These are phyloP conservation scores for Plasmopara halstedii DNA, from an alignment of 352 stramenopile genomes.

Conservation along the genomic window DNA sequence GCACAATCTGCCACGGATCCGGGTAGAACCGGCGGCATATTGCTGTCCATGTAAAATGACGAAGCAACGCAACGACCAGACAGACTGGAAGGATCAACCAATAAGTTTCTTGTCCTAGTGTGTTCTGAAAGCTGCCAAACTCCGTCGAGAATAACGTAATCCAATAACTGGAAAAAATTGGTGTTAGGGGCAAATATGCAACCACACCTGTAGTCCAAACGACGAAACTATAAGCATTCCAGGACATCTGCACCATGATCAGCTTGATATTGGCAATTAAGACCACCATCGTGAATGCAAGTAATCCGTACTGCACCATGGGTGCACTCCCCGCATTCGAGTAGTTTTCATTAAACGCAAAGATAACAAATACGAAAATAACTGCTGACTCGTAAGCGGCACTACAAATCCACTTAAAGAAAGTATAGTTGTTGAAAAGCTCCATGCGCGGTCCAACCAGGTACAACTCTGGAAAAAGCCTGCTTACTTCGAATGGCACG, in stretches of 20 bases:
- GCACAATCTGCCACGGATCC: conserved; percentile 71
- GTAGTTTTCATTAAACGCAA: conserved; percentile 61
- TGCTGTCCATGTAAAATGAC: conserved; percentile 63
- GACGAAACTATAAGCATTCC: conserved; percentile 37
- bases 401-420: conserved; percentile 82
- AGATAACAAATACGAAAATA: conserved; percentile 65
- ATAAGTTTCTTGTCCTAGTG: conserved; percentile 45
- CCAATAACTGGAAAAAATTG: conserved; percentile 61
- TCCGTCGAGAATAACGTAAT: conserved; percentile 52
- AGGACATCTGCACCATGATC: conserved; percentile 71
- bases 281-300: conserved; percentile 91
- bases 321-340: conserved; percentile 81
- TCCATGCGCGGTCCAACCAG: conserved; percentile 63
- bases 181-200: conserved; percentile 52
- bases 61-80: conserved; percentile 43
- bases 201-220: conserved; percentile 61
- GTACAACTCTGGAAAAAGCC: conserved; percentile 73
- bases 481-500: conserved; percentile 52
- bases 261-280: conserved; percentile 92
- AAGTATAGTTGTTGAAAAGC: conserved; percentile 76
- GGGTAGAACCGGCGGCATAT: conserved; percentile 74
- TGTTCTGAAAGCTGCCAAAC: conserved; percentile 73
- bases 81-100: conserved; percentile 67
- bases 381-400: conserved; percentile 61
- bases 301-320: conserved; percentile 87